These are phyloP conservation scores for Penicillium taxi DNA, from an alignment of 495 filamentous ascomycete genomes.

Conservation along the genomic window DNA sequence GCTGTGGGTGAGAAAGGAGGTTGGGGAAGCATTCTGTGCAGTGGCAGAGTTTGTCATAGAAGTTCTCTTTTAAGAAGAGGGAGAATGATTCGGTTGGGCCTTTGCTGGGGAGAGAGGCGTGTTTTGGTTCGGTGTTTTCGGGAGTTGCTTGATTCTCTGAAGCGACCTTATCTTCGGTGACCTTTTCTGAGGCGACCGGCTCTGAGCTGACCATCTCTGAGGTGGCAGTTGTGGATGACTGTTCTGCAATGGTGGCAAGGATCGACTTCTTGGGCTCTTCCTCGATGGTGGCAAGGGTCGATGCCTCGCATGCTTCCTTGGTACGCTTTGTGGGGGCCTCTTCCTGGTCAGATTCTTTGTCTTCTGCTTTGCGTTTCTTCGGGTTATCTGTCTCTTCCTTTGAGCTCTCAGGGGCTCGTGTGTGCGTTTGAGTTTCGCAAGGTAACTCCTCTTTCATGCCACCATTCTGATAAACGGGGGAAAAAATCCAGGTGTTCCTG, in stretches of 20 bases:
- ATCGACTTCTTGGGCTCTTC: slow-evolving; percentile 12
- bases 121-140: slow-evolving; percentile 30
- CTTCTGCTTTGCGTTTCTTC: slow-evolving; percentile 75
- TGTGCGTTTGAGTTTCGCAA: not conserved
- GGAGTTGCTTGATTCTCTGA: slow-evolving; percentile 14
- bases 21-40: slow-evolving; percentile 71
- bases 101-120: slow-evolving; percentile 36
- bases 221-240: slow-evolving; percentile 14
- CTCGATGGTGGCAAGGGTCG: no score
- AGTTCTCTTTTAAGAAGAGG: slow-evolving; percentile 67
- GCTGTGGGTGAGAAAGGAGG: slow-evolving; percentile 59
- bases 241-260: slow-evolving; percentile 18
- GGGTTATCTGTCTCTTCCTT: slow-evolving; percentile 14
- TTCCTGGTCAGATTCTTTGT: slow-evolving; percentile 34
- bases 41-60: slow-evolving; percentile 70
- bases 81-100: slow-evolving; percentile 55
- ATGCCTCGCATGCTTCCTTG: slow-evolving; percentile 44
- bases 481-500: slow-evolving; percentile 75
- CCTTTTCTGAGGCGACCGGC: not conserved
- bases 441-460: slow-evolving; percentile 13
- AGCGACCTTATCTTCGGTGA: not conserved
- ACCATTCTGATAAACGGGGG: slow-evolving; percentile 49
- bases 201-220: slow-evolving; percentile 6
- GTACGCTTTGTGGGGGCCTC: slow-evolving; percentile 50
- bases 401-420: slow-evolving; percentile 7